Base-by-base conservation (phyloP, 345 rosid genomes). In the Populus davidiana region DNA sequence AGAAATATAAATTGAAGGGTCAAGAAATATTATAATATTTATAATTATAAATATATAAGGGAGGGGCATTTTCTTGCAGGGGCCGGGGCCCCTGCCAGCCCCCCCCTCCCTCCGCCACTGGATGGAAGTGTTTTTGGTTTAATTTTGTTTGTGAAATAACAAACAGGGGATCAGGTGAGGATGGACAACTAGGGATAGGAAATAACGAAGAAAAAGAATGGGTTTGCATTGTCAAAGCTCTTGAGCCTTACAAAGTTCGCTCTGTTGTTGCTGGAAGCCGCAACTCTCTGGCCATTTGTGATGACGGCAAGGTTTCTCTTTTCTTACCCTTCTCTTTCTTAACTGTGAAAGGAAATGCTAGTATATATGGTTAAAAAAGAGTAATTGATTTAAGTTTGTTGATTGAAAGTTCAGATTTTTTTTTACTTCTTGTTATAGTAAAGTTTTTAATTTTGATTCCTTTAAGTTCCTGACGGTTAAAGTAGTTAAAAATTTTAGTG, bases 191-290 rank as follows among this genome's bases (percentile, higher is more conserved):
- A 75, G 98, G 99, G 59, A 86, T 94, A 70, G 99, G 98, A 17
- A 84, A 77, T 78, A 77, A 90, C 79, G 97, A 92, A 80, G 98
- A 92, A 74, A 92, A 86, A 76, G 94, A 94, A 76, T 81, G 91
- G 91, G 96, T 91, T 73, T 90, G 88, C 80, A 89, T 82, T 64
- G 87, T 96, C 67, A 79, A 87, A 69, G 92, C 96, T 83, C 93
- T 94, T 17, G 86, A 92, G 77, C 86, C 91, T 65, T 81, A 79
- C 74, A 75, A 78, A 21, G 96, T 96, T 59, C 90, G 90, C 80
- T 96, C 97, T 29, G 92, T 96, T 56, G 98, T 96, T 64, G 97
- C 94, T 47, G 98, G 99, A 21, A 94, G 98, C 81, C 94, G 98
- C 39, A 94, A 94, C 87, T 96, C 99, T 72, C 98, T 96, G 78